These are phyloP conservation scores for Colletotrichum viniferum DNA, from an alignment of 2,329 filamentous ascomycete species.

Conservation along the genomic window DNA sequence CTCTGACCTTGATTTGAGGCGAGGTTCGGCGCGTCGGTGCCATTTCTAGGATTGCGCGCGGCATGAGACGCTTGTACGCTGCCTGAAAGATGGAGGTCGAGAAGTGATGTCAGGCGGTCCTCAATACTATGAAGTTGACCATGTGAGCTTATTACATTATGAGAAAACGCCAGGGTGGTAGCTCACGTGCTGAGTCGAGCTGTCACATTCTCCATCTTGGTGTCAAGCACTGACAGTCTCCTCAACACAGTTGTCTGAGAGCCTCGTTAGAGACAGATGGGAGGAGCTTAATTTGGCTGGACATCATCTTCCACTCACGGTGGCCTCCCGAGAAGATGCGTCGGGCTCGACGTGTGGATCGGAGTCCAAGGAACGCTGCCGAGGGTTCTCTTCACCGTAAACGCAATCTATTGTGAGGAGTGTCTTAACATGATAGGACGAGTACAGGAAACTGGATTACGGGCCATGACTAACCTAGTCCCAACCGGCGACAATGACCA, in stretches of 20 bases:
- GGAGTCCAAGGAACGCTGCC: not conserved
- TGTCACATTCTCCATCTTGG: not conserved
- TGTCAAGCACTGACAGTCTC: not conserved
- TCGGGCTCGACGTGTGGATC: not conserved
- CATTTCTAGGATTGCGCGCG: not conserved
- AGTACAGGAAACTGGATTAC: not conserved
- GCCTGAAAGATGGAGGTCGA: not conserved
- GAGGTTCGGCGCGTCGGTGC: fast-evolving
- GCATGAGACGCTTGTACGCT: not conserved
- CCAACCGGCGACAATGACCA: not conserved
- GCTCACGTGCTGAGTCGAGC: not conserved
- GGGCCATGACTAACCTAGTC: not conserved
- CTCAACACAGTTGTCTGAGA: not conserved
- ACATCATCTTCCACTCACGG: not conserved
- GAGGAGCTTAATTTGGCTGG: not conserved
- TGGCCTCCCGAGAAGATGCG: not conserved
- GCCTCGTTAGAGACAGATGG: not conserved
- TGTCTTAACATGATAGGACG: not conserved
- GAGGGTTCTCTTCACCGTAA: not conserved
- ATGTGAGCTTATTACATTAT: not conserved
- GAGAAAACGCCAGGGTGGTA: fast-evolving
- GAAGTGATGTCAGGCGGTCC: not conserved
- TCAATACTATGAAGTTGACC: not conserved
- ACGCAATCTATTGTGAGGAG: not conserved
- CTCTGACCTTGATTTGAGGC: not conserved